These are phyloP conservation scores for Mycena leptocephala DNA, from an alignment of 768 basidiomycete genomes.

Conservation along the genomic window DNA sequence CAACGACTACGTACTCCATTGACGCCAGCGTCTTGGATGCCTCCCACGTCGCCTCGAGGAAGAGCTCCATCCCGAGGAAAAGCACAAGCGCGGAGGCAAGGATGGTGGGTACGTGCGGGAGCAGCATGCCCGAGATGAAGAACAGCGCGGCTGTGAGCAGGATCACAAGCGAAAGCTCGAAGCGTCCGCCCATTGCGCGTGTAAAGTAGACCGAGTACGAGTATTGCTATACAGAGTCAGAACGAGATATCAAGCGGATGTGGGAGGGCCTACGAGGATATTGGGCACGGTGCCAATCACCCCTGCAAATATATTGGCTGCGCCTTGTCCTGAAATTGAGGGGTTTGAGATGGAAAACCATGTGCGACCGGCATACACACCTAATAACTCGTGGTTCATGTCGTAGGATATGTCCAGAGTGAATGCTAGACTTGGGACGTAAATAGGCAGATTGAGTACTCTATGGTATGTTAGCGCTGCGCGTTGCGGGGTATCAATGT, in stretches of 20 bases:
- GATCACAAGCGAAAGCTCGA: slow-evolving; percentile 36
- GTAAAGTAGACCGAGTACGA: slow-evolving; percentile 43
- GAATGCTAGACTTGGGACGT: slow-evolving; percentile 41
- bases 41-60: slow-evolving; percentile 42
- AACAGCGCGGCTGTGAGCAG: slow-evolving; percentile 36
- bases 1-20: slow-evolving; percentile 39
- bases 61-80: slow-evolving; percentile 42
- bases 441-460: slow-evolving; percentile 43
- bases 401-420: slow-evolving; percentile 41
- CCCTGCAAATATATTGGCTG: slow-evolving; percentile 40
- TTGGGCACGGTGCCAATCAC: slow-evolving; percentile 40
- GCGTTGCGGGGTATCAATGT: neutral
- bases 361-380: neutral
- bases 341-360: neutral
- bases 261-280: slow-evolving; percentile 31
- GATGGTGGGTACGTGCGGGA: slow-evolving; percentile 43
- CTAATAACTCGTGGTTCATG: slow-evolving; percentile 45
- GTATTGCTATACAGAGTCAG: slow-evolving; percentile 22
- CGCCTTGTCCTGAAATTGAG: slow-evolving; percentile 36
- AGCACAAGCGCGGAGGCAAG: slow-evolving; percentile 40
- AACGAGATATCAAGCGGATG: neutral
- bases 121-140: slow-evolving; percentile 33
- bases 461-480: neutral
- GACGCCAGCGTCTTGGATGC: slow-evolving; percentile 33
- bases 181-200: slow-evolving; percentile 41